These are phyloP conservation scores for Fusarium sulawesiense DNA, from an alignment of 2,329 filamentous ascomycete species.

Conservation along the genomic window DNA sequence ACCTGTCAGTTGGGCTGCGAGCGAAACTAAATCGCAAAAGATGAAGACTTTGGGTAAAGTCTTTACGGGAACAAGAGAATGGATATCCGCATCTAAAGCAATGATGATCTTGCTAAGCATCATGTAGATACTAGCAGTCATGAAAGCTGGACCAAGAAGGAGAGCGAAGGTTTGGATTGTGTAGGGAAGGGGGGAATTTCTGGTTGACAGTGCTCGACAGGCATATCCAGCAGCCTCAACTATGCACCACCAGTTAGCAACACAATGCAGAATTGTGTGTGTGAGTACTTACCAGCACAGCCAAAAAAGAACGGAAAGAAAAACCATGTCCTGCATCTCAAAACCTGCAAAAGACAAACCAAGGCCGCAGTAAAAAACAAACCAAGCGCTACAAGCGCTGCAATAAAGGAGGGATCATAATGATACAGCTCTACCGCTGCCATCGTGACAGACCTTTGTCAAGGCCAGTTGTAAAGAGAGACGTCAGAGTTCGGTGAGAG, in stretches of 20 bases:
- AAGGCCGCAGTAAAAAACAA: conserved; percentile 53
- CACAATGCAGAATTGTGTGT: no score
- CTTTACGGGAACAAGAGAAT: conserved; percentile 55
- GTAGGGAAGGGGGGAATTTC: conserved; percentile 48
- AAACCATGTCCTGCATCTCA: conserved; percentile 60
- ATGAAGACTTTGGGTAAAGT: conserved; percentile 63
- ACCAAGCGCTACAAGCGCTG: conserved; percentile 54
- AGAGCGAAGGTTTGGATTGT: conserved; percentile 53
- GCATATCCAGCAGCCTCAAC: conserved; percentile 53
- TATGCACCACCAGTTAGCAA: background rate
- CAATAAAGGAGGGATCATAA: conserved; percentile 57
- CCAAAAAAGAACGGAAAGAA: conserved; percentile 63
- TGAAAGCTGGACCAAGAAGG: conserved; percentile 53
- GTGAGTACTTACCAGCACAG: conserved; percentile 52
- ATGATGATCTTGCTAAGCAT: conserved; percentile 54
- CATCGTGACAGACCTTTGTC: conserved; percentile 6
- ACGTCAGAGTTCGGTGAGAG: background rate
- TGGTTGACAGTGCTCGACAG: conserved; percentile 57
- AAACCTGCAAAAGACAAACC: conserved; percentile 54
- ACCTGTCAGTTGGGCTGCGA: conserved; percentile 45
- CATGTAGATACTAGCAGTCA: conserved; percentile 60
- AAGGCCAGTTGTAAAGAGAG: background rate
- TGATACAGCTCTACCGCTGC: conserved; percentile 52
- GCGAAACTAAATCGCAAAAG: conserved; percentile 58
- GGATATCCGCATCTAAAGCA: conserved; percentile 50